Base-by-base conservation (phyloP, 331 rosid genomes). In the Rhamnella rubrinervis region DNA sequence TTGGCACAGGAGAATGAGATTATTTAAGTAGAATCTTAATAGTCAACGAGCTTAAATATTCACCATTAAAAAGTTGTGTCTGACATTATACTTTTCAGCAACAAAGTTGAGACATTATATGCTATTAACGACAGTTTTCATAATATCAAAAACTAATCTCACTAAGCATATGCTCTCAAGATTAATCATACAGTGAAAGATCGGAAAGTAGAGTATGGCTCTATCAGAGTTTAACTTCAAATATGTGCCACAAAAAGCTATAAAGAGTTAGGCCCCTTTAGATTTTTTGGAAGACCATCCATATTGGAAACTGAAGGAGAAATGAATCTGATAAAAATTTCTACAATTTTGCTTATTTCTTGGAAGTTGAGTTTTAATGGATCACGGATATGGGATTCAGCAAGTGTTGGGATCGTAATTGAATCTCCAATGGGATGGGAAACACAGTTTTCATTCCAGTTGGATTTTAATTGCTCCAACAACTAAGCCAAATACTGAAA, bases 1-100 rank as follows among this genome's bases (percentile, higher is more conserved):
- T 7, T 67, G 3, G 71, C 61, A 10, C 20, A 67, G 31, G 20
- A 67, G 4, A 67, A 67, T 37, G 20, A 67, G 8, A 51, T 3
- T 52, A 35, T 16, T 8, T 53, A 1, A 52, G 71, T 31, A n/a
- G 62, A 11, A 13, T 23, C 1, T 11, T 67, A 2, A 55, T 15
- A 0, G 13, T 2, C 0, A 28, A 2, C 0, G 4, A 51, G 6
- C 6, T 6, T 6, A 31, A 44, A 1, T 55, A 39, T 0, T 19
- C 72, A 0, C 4, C 20, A 16, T 68, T 5, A 16, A 57, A 1
- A 40, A 56, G 2, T 2, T 55, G 0, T 68, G 73, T 15, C 0
- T 68, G 6, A 21, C 25, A 0, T 40, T 68, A 16, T 68, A 38
- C 14, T 68, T 68, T 5, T 9, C 4, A 0, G 23, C 40, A 6